These are phyloP conservation scores for Aspergillus sp. DNA, from an alignment of 2,329 filamentous ascomycete species.

Conservation along the genomic window DNA sequence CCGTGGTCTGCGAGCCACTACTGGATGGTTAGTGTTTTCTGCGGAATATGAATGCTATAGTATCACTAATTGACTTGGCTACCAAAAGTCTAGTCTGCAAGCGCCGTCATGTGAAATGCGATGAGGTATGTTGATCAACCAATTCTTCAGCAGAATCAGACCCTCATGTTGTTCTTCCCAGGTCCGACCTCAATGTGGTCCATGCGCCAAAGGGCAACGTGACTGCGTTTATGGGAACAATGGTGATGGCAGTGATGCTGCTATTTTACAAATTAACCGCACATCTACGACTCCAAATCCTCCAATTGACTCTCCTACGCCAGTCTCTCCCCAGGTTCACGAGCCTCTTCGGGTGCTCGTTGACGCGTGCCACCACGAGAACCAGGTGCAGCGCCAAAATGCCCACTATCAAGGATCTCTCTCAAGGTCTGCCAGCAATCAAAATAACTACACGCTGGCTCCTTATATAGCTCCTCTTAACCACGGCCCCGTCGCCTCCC, in stretches of 20 bases:
- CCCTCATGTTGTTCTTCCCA: not conserved
- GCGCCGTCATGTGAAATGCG: slow-evolving; percentile 26
- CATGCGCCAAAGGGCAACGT: slow-evolving; percentile 22
- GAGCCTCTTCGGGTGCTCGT: slow-evolving; percentile 9
- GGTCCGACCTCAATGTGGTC: slow-evolving; percentile 21
- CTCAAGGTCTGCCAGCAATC: slow-evolving; percentile 1
- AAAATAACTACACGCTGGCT: not conserved
- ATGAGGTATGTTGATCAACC: slow-evolving; percentile 15
- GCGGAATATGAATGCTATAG: not conserved
- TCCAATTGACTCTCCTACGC: too few relatives aligned
- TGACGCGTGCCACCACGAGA: slow-evolving; percentile 1
- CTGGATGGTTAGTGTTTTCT: slow-evolving; percentile 20
- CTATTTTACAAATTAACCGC: too few relatives aligned
- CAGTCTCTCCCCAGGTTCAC: slow-evolving; percentile 1
- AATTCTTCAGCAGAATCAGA: not conserved
- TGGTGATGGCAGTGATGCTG: not conserved
- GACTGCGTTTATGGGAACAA: slow-evolving; percentile 15
- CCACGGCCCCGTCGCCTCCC: slow-evolving; percentile 1
- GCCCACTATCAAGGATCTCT: slow-evolving; percentile 2
- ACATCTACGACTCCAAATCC: too few relatives aligned
- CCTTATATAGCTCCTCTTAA: slow-evolving; percentile 4
- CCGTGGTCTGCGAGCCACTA: slow-evolving; percentile 22
- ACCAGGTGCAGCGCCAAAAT: slow-evolving; percentile 2
- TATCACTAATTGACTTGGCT: too few relatives aligned
- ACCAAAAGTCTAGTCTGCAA: slow-evolving; percentile 20